Percentiles rank a stretch among this genome's conserved stretches.
phyloP scores from a whole-genome alignment of 345 rosid species.

The Eucalyptus victrix region DNA sequence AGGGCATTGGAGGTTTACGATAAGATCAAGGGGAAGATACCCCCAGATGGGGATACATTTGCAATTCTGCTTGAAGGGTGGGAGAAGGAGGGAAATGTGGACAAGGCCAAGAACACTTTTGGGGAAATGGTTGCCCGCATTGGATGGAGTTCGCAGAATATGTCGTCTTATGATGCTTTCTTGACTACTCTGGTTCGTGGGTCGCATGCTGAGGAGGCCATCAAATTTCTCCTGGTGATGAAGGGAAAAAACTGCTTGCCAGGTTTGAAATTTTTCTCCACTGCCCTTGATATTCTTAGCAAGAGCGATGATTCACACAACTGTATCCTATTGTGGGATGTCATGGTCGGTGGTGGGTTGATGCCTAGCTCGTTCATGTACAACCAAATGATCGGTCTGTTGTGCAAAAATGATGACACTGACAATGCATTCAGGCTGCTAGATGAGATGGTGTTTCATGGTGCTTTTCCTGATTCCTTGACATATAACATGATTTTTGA shows the following conservation, averaged over 20 bases:
- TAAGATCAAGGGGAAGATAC: conserved; percentile 16
- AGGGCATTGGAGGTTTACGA: conserved; percentile 29
- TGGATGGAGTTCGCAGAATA: conserved; percentile 22
- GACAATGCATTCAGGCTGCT: conserved; percentile 28
- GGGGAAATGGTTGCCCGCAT: conserved; percentile 30
- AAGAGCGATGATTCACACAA: conserved; percentile 15
- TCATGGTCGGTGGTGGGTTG: conserved; percentile 20
- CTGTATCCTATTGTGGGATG: conserved; percentile 25
- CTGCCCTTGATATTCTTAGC: conserved; percentile 27
- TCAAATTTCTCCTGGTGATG: conserved; percentile 31
- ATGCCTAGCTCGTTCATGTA: conserved; percentile 37
- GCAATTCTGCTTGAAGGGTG: conserved; percentile 49
- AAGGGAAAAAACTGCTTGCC: conserved; percentile 36
- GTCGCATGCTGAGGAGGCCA: conserved; percentile 13
- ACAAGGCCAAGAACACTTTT: conserved; percentile 33
- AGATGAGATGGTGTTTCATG: conserved; percentile 38
- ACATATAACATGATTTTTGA: conserved; percentile 38
- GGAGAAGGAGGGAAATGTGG: conserved; percentile 42
- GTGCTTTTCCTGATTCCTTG: conserved; percentile 39
- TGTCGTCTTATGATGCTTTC: conserved; percentile 22
- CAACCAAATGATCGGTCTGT: conserved; percentile 27
- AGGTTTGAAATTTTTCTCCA: conserved; percentile 34
- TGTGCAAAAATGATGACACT: conserved; percentile 25
- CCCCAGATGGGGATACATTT: conserved; percentile 34
- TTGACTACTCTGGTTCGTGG: conserved; percentile 22